A percentile compares a stretch with the other conserved stretches of the same genome.
Conservation (phyloP, 768 basidiomycete genomes). For the Suillus clintonianus region DNA sequence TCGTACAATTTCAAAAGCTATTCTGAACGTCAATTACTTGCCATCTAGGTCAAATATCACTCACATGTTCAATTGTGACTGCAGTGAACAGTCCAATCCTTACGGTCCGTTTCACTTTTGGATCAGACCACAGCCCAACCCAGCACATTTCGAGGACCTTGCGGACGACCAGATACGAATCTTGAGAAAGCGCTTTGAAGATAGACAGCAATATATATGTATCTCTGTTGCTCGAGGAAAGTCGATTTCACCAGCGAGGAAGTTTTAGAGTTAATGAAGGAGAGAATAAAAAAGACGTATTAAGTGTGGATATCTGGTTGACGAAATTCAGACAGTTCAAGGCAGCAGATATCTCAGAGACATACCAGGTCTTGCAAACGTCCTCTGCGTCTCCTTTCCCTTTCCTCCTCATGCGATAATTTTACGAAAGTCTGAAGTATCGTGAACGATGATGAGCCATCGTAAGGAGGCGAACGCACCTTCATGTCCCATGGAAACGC, state of each 20-base stretch:
- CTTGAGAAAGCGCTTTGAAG: slow-evolving; percentile 73
- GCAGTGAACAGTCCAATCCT: slow-evolving; percentile 78
- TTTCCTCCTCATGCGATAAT: slow-evolving; percentile 65
- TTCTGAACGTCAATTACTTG: not conserved
- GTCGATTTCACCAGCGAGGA: too few relatives aligned
- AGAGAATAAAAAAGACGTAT: too few relatives aligned
- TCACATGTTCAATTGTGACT: slow-evolving; percentile 54
- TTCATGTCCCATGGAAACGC: slow-evolving; percentile 80
- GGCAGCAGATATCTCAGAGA: too few relatives aligned
- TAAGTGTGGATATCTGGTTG: too few relatives aligned
- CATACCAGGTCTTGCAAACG: too few relatives aligned
- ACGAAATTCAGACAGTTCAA: too few relatives aligned
- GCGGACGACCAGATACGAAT: slow-evolving; percentile 60
- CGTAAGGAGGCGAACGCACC: slow-evolving; percentile 36
- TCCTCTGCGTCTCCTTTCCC: too few relatives aligned
- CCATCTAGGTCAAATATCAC: not conserved
- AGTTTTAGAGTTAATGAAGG: too few relatives aligned
- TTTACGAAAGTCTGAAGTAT: slow-evolving; percentile 58
- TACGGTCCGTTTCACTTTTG: slow-evolving; percentile 65
- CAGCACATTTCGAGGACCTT: slow-evolving; percentile 72
- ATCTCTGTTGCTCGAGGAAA: slow-evolving; percentile 75
- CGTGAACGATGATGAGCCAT: not conserved
- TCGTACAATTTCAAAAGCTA: slow-evolving; percentile 80
- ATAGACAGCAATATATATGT: slow-evolving; percentile 61
- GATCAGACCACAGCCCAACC: slow-evolving; percentile 76